Evolutionary conservation across 2,329 filamentous ascomycete genomes (phyloP).

Genomic region (Daldinia sp.): DNA sequence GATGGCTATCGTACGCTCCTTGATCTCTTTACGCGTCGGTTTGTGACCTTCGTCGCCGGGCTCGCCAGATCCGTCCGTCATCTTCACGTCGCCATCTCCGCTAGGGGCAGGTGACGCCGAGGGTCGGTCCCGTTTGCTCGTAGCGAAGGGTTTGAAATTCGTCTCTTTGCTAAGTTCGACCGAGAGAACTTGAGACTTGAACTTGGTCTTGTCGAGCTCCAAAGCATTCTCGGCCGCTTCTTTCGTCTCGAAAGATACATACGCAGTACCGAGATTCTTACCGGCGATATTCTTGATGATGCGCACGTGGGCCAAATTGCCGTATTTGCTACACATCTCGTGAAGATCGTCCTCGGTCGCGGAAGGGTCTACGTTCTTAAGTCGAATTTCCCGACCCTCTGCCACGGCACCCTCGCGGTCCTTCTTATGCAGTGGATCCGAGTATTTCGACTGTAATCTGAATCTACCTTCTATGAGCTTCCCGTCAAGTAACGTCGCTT

Average conservation of each 20-base stretch:
- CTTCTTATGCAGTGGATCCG: slow-evolving; percentile 83
- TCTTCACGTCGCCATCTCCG: slow-evolving; percentile 57
- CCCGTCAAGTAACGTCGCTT: slow-evolving; percentile 79
- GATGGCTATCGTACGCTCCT: slow-evolving; percentile 80
- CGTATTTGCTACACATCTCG: slow-evolving; percentile 79
- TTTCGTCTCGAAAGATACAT: slow-evolving; percentile 79
- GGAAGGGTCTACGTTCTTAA: slow-evolving; percentile 75
- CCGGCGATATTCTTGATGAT: slow-evolving; percentile 76
- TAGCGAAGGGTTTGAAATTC: slow-evolving; percentile 69
- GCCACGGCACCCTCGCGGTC: slow-evolving; percentile 81
- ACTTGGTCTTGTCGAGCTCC: slow-evolving; percentile 76
- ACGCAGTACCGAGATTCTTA: slow-evolving; percentile 81
- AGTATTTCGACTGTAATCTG: slow-evolving; percentile 82
- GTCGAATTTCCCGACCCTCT: slow-evolving; percentile 88
- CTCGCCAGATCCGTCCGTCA: slow-evolving; percentile 49
- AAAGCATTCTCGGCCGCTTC: slow-evolving; percentile 76
- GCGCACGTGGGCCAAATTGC: slow-evolving; percentile 77
- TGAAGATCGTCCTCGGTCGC: slow-evolving; percentile 76
- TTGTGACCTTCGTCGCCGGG: slow-evolving; percentile 40
- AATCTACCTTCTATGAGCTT: slow-evolving; percentile 75
- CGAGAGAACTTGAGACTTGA: slow-evolving; percentile 74
- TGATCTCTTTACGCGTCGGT: slow-evolving; percentile 63
- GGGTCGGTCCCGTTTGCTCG: slow-evolving; percentile 53
- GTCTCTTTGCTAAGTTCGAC: slow-evolving; percentile 71
- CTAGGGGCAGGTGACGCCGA: slow-evolving; percentile 54